Conservation (phyloP, 1,284 basidiomycete species). For the Somion occarium region DNA sequence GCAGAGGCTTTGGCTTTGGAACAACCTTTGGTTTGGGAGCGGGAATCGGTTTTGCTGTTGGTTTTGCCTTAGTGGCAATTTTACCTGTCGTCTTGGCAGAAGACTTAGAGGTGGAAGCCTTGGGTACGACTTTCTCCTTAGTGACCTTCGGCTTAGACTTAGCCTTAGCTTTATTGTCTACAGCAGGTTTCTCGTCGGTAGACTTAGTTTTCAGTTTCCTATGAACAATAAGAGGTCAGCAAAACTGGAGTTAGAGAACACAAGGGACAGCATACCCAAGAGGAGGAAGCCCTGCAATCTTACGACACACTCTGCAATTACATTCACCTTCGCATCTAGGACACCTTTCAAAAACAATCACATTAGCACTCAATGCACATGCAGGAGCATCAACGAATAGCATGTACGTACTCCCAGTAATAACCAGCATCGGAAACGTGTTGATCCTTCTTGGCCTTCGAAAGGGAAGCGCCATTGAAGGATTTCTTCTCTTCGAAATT, state of each 20-base stretch:
- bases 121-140: not conserved
- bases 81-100: constrained; percentile 13
- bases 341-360: constrained; percentile 40
- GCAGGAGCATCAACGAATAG: not conserved
- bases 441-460: constrained; percentile 23
- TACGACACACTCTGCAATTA: constrained; percentile 62
- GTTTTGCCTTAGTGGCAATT: constrained; percentile 15
- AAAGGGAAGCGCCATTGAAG: constrained; percentile 14
- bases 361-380: constrained; percentile 2
- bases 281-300: constrained; percentile 52
- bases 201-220: not conserved
- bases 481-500: constrained; percentile 37
- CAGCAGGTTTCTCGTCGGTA: not conserved
- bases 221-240: not conserved
- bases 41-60: constrained; percentile 24
- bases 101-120: not conserved
- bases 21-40: constrained; percentile 20
- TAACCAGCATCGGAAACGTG: constrained; percentile 39
- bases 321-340: constrained; percentile 60
- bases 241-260: too few relatives aligned
- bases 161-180: constrained; percentile 2
- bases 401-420: constrained; percentile 46
- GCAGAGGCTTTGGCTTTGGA: constrained; percentile 23
- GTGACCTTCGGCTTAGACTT: constrained; percentile 5
- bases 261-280: constrained; percentile 46